Evolutionary conservation across 2,329 filamentous ascomycete species (phyloP).

Genomic region (Ambrosiella cleistominuta): DNA sequence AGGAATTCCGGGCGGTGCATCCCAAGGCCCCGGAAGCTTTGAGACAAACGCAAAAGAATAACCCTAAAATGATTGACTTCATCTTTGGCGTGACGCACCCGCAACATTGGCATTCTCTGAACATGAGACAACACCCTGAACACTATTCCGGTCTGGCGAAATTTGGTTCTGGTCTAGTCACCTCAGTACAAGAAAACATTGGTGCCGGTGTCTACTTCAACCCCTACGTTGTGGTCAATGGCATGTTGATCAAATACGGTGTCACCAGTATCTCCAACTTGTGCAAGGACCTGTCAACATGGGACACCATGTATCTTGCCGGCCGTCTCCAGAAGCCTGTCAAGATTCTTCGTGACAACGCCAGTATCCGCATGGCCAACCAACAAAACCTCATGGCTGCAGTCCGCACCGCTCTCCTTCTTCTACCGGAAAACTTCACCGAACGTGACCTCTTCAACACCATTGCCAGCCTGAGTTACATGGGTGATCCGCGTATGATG

Average conservation of each 20-base stretch:
- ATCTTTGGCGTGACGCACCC: conserved; percentile 90
- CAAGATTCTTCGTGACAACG: conserved; percentile 90
- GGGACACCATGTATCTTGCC: conserved; percentile 92
- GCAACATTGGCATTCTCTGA: conserved; percentile 93
- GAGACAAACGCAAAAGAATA: conserved; percentile 66
- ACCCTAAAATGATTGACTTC: conserved; percentile 95
- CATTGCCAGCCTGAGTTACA: conserved; percentile 82
- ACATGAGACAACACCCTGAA: conserved; percentile 70
- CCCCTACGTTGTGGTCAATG: conserved; percentile 84
- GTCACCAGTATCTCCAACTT: conserved; percentile 89
- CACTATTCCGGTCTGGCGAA: conserved; percentile 81
- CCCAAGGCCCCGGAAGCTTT: conserved; percentile 68
- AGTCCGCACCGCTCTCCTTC: conserved; percentile 69
- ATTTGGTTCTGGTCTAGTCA: conserved; percentile 70
- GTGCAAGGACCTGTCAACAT: conserved; percentile 68
- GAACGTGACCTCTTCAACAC: conserved; percentile 79
- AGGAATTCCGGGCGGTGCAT: conserved; percentile 49
- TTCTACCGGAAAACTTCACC: conserved; percentile 69
- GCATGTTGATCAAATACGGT: conserved; percentile 92
- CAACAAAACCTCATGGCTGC: conserved; percentile 91
- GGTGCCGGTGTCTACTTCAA: conserved; percentile 97
- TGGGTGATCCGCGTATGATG: conserved; percentile 91
- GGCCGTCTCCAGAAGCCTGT: conserved; percentile 92
- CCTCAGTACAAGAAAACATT: conserved; percentile 67
- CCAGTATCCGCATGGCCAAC: conserved; percentile 79